Conservation (phyloP, 495 filamentous ascomycete genomes). For the Lasiosphaeria miniovina region DNA sequence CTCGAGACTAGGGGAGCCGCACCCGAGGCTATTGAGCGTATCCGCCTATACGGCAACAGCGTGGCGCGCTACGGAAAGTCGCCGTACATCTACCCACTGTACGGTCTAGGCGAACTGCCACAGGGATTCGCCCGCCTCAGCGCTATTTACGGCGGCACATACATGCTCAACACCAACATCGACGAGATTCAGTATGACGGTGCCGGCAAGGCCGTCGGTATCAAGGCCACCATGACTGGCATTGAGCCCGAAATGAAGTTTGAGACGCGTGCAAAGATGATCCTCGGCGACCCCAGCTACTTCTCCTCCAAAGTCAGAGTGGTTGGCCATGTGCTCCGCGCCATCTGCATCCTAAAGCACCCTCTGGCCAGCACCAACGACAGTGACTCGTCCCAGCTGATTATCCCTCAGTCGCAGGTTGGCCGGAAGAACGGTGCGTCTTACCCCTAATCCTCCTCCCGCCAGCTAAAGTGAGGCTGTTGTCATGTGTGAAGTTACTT, state of each 20-base stretch:
- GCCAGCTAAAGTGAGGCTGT: too few relatives aligned
- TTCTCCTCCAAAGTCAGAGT: constrained; percentile 86
- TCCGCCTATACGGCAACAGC: constrained; percentile 94
- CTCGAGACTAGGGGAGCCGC: constrained; percentile 69
- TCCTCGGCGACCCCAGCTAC: constrained; percentile 94
- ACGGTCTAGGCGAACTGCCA: constrained; percentile 94
- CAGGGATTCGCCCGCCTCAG: constrained; percentile 97
- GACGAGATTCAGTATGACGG: constrained; percentile 79
- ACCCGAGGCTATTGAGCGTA: constrained; percentile 84
- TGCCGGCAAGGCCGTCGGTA: constrained; percentile 76
- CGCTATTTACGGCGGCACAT: constrained; percentile 97
- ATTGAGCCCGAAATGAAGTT: constrained; percentile 88
- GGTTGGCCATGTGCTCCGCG: constrained; percentile 85
- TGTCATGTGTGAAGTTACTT: too few relatives aligned
- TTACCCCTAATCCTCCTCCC: background rate
- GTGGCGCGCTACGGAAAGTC: constrained; percentile 98
- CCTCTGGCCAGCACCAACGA: constrained; percentile 83
- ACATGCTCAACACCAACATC: constrained; percentile 95
- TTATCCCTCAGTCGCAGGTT: constrained; percentile 96
- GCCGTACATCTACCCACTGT: constrained; percentile 98
- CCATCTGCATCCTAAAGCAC: constrained; percentile 96
- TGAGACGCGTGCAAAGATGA: constrained; percentile 91
- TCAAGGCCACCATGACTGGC: constrained; percentile 93
- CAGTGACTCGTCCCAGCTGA: constrained; percentile 88
- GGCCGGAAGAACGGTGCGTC: constrained; percentile 84